Percentiles rank a stretch among this genome's conserved stretches.
Evolutionary conservation across 352 stramenopile species (phyloP).

Genomic region (Pythium dissimile): DNA sequence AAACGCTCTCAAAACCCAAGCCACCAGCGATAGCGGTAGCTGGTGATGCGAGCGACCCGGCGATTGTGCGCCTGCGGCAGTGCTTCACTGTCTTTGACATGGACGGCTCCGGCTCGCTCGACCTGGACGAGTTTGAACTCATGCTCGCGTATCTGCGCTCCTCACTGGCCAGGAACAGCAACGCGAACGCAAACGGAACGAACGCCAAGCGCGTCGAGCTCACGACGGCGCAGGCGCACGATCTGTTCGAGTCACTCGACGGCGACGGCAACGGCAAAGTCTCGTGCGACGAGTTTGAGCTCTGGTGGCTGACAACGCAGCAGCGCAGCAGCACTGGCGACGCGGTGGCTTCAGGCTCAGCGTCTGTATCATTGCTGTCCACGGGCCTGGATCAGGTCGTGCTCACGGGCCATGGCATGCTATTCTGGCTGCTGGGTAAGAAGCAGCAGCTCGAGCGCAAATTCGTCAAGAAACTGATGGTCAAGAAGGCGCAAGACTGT

Average conservation of each 20-base stretch:
- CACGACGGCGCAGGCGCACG: constrained; percentile 28
- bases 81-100: constrained; percentile 49
- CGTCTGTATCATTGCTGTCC: constrained; percentile 32
- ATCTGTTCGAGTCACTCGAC: constrained; percentile 40
- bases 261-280: constrained; percentile 28
- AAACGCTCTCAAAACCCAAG: background rate
- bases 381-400: constrained; percentile 32
- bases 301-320: constrained; percentile 33
- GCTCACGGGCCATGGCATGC: constrained; percentile 35
- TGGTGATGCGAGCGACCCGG: too few species aligned
- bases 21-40: too few species aligned
- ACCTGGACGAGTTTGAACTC: constrained; percentile 48
- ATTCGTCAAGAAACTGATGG: constrained; percentile 49
- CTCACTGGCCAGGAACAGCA: background rate
- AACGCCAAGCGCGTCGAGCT: constrained; percentile 21
- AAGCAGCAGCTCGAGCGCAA: constrained; percentile 43
- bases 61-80: constrained; percentile 28
- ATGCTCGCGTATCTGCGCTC: constrained; percentile 42
- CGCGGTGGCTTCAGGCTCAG: constrained; percentile 24
- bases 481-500: constrained; percentile 28
- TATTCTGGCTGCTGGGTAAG: constrained; percentile 45
- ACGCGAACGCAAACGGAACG: constrained; percentile 3
- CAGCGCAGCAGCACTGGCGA: background rate
- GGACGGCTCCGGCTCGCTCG: constrained; percentile 38
- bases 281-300: constrained; percentile 33